Percentiles rank a stretch among this genome's conserved stretches.
Evolutionary conservation across 2,329 filamentous ascomycete species (phyloP).

Genomic region (Plectosphaerella plurivora): DNA sequence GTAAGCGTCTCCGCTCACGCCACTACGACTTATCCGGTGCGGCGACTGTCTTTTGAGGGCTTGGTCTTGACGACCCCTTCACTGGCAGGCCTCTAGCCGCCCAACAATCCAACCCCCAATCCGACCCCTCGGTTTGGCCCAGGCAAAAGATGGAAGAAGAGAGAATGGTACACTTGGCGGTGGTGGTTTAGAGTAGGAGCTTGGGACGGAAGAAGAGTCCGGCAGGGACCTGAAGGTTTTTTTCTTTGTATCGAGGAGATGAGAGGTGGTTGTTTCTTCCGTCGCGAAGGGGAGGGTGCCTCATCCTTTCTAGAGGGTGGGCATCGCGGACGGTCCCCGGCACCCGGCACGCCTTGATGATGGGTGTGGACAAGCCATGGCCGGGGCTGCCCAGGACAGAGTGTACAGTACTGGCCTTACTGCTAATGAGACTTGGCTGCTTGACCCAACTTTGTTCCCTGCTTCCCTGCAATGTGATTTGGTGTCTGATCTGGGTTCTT

Average conservation of each 20-base stretch:
- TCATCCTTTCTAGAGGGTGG: conserved; percentile 1
- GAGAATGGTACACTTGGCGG: background rate
- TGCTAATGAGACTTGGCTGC: conserved; percentile 5
- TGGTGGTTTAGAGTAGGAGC: background rate
- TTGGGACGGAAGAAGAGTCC: too few relatives aligned
- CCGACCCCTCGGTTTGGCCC: background rate
- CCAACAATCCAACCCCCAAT: background rate
- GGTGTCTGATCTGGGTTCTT: background rate
- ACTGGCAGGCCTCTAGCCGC: background rate
- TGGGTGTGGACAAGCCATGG: background rate
- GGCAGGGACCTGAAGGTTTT: too few relatives aligned
- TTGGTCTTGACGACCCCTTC: background rate
- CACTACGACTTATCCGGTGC: background rate
- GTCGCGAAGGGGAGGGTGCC: background rate
- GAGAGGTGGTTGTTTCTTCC: background rate
- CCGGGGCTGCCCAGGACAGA: background rate
- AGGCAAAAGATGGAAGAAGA: background rate
- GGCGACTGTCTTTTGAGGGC: background rate
- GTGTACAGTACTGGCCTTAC: conserved; percentile 4
- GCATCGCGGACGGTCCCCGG: background rate
- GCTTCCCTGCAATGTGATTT: background rate
- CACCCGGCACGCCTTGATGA: background rate
- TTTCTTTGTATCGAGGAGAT: background rate
- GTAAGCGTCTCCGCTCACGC: background rate
- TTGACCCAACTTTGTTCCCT: background rate